phyloP scores from a whole-genome alignment of 306 rosid genomes.

The Mimosa bimucronata region DNA sequence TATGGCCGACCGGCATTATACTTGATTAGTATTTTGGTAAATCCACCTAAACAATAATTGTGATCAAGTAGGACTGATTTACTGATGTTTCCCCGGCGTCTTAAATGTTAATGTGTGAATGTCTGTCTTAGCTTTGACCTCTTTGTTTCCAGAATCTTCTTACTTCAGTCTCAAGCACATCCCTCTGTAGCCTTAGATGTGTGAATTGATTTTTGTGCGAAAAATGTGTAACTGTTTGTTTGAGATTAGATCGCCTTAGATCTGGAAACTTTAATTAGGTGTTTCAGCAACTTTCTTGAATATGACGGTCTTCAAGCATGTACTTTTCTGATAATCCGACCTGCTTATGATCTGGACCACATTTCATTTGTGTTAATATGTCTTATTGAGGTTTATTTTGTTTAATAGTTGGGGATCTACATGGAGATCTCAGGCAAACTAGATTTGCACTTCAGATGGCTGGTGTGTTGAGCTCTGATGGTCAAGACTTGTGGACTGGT shows the following conservation, averaged over 20 bases:
- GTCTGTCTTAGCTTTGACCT: not conserved
- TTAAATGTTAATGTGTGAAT: not conserved
- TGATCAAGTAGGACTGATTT: constrained; percentile 23
- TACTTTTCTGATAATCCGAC: constrained; percentile 20
- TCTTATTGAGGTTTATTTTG: constrained; percentile 30
- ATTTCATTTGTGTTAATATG: constrained; percentile 6
- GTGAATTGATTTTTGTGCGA: not conserved
- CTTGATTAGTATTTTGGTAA: not conserved
- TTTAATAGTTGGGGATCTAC: constrained; percentile 85
- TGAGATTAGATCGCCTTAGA: constrained; percentile 11
- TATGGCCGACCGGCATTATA: not conserved
- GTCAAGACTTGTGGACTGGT: constrained; percentile 83
- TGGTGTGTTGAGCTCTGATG: constrained; percentile 82
- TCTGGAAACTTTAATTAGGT: constrained; percentile 2
- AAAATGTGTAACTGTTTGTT: not conserved
- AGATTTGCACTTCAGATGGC: constrained; percentile 90
- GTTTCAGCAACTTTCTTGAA: constrained; percentile 15
- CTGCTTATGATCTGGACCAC: constrained; percentile 10
- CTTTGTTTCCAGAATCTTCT: constrained; percentile 20
- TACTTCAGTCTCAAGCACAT: constrained; percentile 6
- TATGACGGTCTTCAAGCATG: not conserved
- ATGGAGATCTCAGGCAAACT: constrained; percentile 88
- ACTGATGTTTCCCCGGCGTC: constrained; percentile 18
- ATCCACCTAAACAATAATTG: not conserved
- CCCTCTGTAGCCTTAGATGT: not conserved